Evolutionary conservation across 2,329 filamentous ascomycete species (phyloP), one percentile per base, ranked within the genome.

Genomic region (Ciborinia camelliae): DNA sequence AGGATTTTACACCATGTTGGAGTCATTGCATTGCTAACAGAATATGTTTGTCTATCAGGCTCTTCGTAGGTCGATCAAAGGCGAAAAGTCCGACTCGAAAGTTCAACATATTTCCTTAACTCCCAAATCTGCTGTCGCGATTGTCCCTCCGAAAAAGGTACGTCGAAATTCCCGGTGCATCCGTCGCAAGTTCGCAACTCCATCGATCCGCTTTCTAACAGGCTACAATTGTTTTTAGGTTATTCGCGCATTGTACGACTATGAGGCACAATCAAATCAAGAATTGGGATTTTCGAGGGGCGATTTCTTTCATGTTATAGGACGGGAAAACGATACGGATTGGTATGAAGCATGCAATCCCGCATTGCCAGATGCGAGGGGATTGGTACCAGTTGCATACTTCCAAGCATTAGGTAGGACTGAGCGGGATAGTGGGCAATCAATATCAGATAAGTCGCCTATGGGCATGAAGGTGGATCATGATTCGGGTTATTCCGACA

Each of bases 281-380:
- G 89, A 97, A 80, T 83, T 99, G 73, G 89, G 90, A 76, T 99
- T 99, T 79, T 92, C 89, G 70, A 90, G 92, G 76, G 95, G 95
- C 74, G 95, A 99, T 77, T 99, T 98, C 78, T 95, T 99, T 77
- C 94, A 98, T 81, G 95, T 99, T 69, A 94, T 98, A 77, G 92
- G 91, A 73, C 90, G 94, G 77, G 95, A 98, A 80, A 89, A 97
- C 81, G 94, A 98, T 76, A 80, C 82, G 48, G 92, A 97, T 76
- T 99, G 95, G 94, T 99, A 97, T 83, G 95, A 98, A 79, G 95
- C 94, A 64, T 98, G 92, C 82, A 99, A 99, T 76, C 95, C 95
- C 67, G 86, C 90, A 59, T 82, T 97, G 70, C 92, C 90, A 73
- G 90, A 90, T 78, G 91, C 92, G 59, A 88, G 92, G 70, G 95